Base-by-base conservation (phyloP, 805 yeast genomes). In the Gaillardinia entomophila region DNA sequence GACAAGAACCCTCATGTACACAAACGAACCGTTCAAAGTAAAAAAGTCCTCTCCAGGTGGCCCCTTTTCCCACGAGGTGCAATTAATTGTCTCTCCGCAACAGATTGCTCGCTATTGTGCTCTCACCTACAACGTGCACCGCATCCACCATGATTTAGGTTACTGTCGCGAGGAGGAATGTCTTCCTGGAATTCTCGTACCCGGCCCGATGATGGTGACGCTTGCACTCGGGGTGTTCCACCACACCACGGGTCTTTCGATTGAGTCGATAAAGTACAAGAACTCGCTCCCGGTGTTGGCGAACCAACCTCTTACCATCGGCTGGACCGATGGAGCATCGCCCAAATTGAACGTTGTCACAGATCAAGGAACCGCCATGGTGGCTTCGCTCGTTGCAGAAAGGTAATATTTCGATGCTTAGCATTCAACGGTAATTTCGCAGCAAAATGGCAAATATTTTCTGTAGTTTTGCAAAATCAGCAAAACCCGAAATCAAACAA, bases 91-190 rank as follows among this genome's bases (percentile, higher is more conserved):
- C 26, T 49, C 72, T 4, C 56, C 59, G 33, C 48, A 64, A 6
- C 65, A 75, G 25, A 62, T 77, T 23, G 68, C 77, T 42, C 61
- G 86, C 40, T 84, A 78, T 57, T 79, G 90, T 28, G 81, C 85
- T 10, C 53, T 92, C 33, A 79, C 92, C 1, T 79, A 79, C 59
- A 90, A 90, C 52, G 68, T 94, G 3, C 98, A 90, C 56, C 70
- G 72, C 36, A 85, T 90, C 25, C 98, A 90, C 57, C 79, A 77
- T 53, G 84, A 85, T 48, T 51, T 55, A 4, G 41, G 42, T 1
- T 85, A 84, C 51, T 69, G 86, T 6, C 43, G 33, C 3, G n/a
- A 30, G 13, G 35, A 45, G 2, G 97, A 90, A 48, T 66, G 73
- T 1, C 73, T 86, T 31, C 78, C 80, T 0, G 62, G 66, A 23